Conservation (phyloP, 495 filamentous ascomycete species). For the Baudoinia panamericana region DNA sequence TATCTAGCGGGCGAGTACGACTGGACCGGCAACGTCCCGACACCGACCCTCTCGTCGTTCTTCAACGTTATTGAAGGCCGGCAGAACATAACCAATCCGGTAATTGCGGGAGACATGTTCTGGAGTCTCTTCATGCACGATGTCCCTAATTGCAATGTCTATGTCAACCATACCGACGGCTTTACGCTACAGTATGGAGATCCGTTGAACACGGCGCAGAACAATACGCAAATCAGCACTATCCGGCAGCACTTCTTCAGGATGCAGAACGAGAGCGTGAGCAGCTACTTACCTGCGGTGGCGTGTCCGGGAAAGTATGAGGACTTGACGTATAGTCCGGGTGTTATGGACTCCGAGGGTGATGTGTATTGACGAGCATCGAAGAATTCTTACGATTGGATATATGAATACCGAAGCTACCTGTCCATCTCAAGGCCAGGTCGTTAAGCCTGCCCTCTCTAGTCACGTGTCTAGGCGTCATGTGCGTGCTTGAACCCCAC, state of each 20-base stretch:
- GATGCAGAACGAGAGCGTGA: conserved; percentile 26
- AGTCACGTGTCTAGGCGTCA: too few species aligned
- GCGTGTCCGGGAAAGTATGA: conserved; percentile 17
- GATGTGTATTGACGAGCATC: conserved; percentile 15
- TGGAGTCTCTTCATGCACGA: conserved; percentile 42
- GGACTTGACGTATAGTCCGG: conserved; percentile 11
- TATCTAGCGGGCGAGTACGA: conserved; percentile 43
- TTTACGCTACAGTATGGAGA: conserved; percentile 37
- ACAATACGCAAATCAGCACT: conserved; percentile 33
- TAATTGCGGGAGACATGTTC: conserved; percentile 35
- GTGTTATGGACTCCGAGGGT: conserved; percentile 10
- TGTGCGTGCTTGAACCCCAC: not conserved
- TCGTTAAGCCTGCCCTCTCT: too few species aligned
- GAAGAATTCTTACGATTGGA: too few species aligned
- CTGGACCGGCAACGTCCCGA: conserved; percentile 32
- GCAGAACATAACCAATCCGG: conserved; percentile 20
- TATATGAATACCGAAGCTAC: too few species aligned
- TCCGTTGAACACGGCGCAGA: conserved; percentile 30
- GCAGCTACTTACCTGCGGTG: conserved; percentile 11
- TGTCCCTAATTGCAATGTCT: conserved; percentile 38
- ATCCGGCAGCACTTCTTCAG: conserved; percentile 36
- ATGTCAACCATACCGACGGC: conserved; percentile 29
- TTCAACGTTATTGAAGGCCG: conserved; percentile 34
- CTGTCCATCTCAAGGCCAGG: too few species aligned
- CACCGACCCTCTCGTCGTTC: conserved; percentile 31